These are phyloP conservation scores for Leccinum ochraceum DNA, from an alignment of 768 basidiomycete genomes.

Conservation along the genomic window DNA sequence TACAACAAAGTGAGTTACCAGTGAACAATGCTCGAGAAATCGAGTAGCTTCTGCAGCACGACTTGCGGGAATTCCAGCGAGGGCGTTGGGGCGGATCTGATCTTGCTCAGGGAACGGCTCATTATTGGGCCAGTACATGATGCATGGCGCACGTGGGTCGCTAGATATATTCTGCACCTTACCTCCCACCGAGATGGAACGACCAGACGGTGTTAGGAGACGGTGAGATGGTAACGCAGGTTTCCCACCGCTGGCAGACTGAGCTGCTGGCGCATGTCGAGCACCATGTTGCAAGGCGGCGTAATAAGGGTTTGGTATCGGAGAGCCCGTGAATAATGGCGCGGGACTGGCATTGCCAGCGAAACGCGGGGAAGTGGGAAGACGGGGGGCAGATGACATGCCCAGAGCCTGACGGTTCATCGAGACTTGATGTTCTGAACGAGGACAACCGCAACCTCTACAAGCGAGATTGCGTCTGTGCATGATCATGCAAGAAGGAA, in stretches of 20 bases:
- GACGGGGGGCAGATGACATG: conserved; percentile 23
- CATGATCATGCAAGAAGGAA: conserved; percentile 49
- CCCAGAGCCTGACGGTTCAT: conserved; percentile 33
- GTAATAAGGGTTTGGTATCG: conserved; percentile 33
- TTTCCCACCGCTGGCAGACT: conserved; percentile 30
- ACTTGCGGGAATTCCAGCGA: conserved; percentile 57
- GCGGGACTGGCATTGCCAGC: conserved; percentile 18
- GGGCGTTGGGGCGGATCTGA: conserved; percentile 65
- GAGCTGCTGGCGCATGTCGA: conserved; percentile 33
- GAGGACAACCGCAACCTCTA: conserved; percentile 74
- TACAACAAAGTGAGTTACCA: conserved; percentile 28
- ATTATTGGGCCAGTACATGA: conserved; percentile 93
- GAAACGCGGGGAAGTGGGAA: conserved; percentile 29
- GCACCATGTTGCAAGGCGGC: conserved; percentile 14
- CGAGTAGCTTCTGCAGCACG: background rate
- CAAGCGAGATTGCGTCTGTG: conserved; percentile 75
- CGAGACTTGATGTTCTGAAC: conserved; percentile 39
- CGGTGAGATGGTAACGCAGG: conserved; percentile 54
- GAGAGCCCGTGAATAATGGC: conserved; percentile 17
- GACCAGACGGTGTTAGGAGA: conserved; percentile 81
- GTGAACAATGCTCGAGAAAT: background rate
- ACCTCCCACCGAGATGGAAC: conserved; percentile 73
- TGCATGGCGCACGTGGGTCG: conserved; percentile 70
- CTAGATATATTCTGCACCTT: conserved; percentile 76
- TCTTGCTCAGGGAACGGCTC: conserved; percentile 80